These are phyloP conservation scores for Orbilia blumenaviensis DNA, from an alignment of 2,329 filamentous ascomycete genomes.

Conservation along the genomic window DNA sequence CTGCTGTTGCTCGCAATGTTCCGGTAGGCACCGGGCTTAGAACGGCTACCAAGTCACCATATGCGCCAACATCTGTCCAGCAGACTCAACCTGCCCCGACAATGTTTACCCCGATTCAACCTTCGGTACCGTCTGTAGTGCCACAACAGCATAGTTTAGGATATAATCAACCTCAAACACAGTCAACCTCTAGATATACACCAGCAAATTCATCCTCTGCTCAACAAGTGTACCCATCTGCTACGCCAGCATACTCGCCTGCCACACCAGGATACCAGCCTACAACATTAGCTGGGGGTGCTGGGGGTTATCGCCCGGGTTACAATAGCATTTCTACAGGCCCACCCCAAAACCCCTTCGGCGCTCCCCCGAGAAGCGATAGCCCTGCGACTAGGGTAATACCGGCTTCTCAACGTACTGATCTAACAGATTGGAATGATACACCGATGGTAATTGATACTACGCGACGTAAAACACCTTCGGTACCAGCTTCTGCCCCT, in stretches of 20 bases:
- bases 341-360: slow-evolving; percentile 63
- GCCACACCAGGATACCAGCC: slow-evolving; percentile 61
- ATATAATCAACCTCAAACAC: slow-evolving; percentile 8
- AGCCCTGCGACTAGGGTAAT: slow-evolving; percentile 75
- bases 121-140: not conserved
- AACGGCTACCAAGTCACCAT: slow-evolving; percentile 59
- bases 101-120: slow-evolving; percentile 47
- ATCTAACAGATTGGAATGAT: slow-evolving; percentile 90
- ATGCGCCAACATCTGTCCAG: slow-evolving; percentile 47
- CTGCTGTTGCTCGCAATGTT: slow-evolving; percentile 16
- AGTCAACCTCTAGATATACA: slow-evolving; percentile 55
- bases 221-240: slow-evolving; percentile 47
- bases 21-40: slow-evolving; percentile 57
- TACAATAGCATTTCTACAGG: slow-evolving; percentile 16
- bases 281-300: slow-evolving; percentile 66
- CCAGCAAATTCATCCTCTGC: slow-evolving; percentile 59
- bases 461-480: slow-evolving; percentile 77
- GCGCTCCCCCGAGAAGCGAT: slow-evolving; percentile 74
- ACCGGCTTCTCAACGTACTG: slow-evolving; percentile 69
- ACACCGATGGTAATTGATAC: slow-evolving; percentile 84
- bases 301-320: slow-evolving; percentile 61
- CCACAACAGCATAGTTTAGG: slow-evolving; percentile 1
- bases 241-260: slow-evolving; percentile 58
- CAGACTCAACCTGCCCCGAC: slow-evolving; percentile 42
- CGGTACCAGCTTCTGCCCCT: slow-evolving; percentile 69